A percentile compares a stretch with the other conserved stretches of the same genome.
Evolutionary conservation across 345 rosid genomes (phyloP).

Genomic region (Lagerstroemia speciosa): DNA sequence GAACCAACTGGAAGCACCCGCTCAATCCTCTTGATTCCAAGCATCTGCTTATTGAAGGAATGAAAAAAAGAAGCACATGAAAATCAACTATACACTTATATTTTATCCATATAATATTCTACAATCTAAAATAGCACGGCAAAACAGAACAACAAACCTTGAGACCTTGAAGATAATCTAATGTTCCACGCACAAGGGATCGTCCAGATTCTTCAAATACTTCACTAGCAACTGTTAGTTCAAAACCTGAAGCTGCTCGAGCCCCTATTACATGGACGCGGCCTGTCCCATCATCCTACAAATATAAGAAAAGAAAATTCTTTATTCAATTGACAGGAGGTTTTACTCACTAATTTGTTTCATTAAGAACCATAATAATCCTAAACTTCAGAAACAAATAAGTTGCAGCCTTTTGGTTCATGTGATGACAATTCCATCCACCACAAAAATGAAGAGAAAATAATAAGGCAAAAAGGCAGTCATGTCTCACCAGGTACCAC

Average conservation of each 20-base stretch:
- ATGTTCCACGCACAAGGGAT: conserved; percentile 86
- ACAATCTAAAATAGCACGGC: not conserved
- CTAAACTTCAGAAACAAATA: not conserved
- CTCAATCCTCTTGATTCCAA: conserved; percentile 91
- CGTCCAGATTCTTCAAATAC: conserved; percentile 92
- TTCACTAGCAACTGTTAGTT: conserved; percentile 59
- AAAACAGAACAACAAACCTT: conserved; percentile 40
- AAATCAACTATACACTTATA: not conserved
- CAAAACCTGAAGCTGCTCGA: conserved; percentile 60
- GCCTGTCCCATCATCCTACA: conserved; percentile 78
- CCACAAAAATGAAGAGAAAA: conserved; percentile 2
- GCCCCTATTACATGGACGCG: conserved; percentile 68
- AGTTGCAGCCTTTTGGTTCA: not conserved
- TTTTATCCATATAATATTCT: not conserved
- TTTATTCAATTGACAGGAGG: not conserved
- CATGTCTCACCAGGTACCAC: conserved; percentile 72
- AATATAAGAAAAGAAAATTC: not conserved
- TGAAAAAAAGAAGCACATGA: not conserved
- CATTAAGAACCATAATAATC: not conserved
- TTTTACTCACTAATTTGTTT: not conserved
- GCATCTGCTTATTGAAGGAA: conserved; percentile 44
- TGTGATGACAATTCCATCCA: not conserved
- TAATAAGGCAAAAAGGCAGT: not conserved
- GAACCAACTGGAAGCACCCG: conserved; percentile 88
- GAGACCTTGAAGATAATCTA: conserved; percentile 91